Evolutionary conservation across 257 asterid genomes (phyloP), one percentile per base, ranked within the genome.

Genomic region (Nemophila menziesii): DNA sequence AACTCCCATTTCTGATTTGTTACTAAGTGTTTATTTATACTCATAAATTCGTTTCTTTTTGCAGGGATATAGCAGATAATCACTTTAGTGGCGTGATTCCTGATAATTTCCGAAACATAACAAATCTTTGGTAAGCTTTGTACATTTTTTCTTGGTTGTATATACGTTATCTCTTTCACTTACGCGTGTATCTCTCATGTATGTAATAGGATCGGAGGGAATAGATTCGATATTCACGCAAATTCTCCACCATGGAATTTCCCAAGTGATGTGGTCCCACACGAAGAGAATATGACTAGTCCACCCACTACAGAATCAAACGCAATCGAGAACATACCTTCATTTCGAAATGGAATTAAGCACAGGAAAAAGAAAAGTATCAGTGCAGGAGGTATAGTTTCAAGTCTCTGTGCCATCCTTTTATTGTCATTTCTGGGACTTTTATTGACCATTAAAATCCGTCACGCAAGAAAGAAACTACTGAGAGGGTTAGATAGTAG

Each of bases 1-100:
- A 22, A 16, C 1, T 22, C 19, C 52, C 20, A 19, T 27, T 27
- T 11, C 22, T 24, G 8, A 5, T 20, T 5, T 4, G 10, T 43
- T 17, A 18, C 45, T 14, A 15, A 39, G 8, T 51, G 44, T 51
- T 40, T 50, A 52, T n/a, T n/a, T 64, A 60, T 39, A 37, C 68
- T 60, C 33, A 57, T 45, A 16, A 5, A 23, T 5, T n/a, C n/a
- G n/a, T 5, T 51, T 15, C 7, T 33, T 1, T 54, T 66, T 64
- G 46, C 80, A 89, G 98, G 87, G 76, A 89, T 66, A 77, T 89
- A 15, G 82, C 76, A 68, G 94, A 85, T 49, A 85, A 89, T 64
- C 86, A 85, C 62, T 89, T 89, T 41, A 85, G 96, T 63, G 98
- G 98, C 46, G 79, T 84, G 20, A 89, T 89, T 46, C 98, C 98